A percentile compares a stretch with the other conserved stretches of the same genome.
Evolutionary conservation across 2,329 filamentous ascomycete genomes (phyloP).

Genomic region (Calonectria pteridis): DNA sequence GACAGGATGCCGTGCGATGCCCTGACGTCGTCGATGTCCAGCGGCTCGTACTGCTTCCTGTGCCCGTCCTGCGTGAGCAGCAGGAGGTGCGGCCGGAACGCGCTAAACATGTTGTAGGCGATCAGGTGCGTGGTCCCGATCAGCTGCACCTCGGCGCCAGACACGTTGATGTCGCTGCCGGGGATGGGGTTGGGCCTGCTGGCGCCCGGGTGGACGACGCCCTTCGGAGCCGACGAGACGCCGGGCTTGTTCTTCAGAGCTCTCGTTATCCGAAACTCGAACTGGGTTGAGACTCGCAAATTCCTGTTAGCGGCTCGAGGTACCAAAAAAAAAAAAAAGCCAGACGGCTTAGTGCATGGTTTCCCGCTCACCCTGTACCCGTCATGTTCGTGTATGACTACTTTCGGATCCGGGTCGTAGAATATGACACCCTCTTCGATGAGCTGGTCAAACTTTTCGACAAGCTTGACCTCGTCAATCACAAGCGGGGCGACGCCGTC

Average conservation of each 20-base stretch:
- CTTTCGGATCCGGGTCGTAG: conserved; percentile 25
- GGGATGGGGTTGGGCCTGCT: conserved; percentile 21
- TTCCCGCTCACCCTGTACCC: conserved; percentile 7
- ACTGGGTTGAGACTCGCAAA: conserved; percentile 14
- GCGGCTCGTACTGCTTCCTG: conserved; percentile 58
- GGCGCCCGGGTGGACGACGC: not conserved
- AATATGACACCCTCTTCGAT: conserved; percentile 24
- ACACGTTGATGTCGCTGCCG: conserved; percentile 57
- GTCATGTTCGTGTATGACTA: not conserved
- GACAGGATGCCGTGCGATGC: conserved; percentile 51
- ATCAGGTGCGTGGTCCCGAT: conserved; percentile 59
- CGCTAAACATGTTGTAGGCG: conserved; percentile 62
- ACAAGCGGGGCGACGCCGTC: not conserved
- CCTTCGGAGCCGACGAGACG: conserved; percentile 1
- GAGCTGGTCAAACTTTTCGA: conserved; percentile 18
- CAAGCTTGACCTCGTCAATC: not conserved
- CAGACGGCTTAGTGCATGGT: not conserved
- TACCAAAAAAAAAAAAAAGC: not conserved
- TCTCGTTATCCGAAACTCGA: conserved; percentile 31
- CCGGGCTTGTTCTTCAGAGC: conserved; percentile 29
- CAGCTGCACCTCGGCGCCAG: conserved; percentile 55
- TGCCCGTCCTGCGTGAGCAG: conserved; percentile 61
- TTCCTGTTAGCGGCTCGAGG: not conserved
- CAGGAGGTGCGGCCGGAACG: conserved; percentile 60
- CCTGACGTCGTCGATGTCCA: conserved; percentile 54